A percentile compares a stretch with the other conserved stretches of the same genome.
Evolutionary conservation across 1,284 basidiomycete genomes (phyloP).

Genomic region (Irpex rosettiformis): DNA sequence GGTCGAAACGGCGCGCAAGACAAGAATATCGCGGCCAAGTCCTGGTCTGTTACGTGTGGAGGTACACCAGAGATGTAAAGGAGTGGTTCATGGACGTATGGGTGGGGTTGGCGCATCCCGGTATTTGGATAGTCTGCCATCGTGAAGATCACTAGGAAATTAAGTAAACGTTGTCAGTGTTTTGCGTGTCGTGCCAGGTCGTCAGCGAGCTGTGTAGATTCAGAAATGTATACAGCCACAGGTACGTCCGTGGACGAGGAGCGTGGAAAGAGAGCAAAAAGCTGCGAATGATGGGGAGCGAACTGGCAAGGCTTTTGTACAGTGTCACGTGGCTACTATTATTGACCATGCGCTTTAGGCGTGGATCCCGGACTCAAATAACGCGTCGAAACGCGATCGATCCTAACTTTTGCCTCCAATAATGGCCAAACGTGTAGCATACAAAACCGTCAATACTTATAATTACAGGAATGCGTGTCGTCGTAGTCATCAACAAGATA

Average conservation of each 20-base stretch:
- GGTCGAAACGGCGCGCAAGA: slow-evolving; percentile 77
- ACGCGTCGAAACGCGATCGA: slow-evolving; percentile 3
- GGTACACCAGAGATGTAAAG: slow-evolving; percentile 76
- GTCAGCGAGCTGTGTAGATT: neutral
- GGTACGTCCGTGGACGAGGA: slow-evolving; percentile 1
- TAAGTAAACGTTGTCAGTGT: slow-evolving; percentile 1
- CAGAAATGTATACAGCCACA: neutral
- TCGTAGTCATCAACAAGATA: neutral
- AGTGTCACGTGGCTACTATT: neutral
- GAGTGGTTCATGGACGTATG: slow-evolving; percentile 76
- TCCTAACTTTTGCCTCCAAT: neutral
- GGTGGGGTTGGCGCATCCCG: slow-evolving; percentile 42
- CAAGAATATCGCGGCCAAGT: slow-evolving; percentile 66
- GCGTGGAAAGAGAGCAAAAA: slow-evolving; percentile 2
- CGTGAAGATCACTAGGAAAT: slow-evolving; percentile 12
- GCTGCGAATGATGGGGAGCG: slow-evolving; percentile 2
- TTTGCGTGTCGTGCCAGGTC: neutral
- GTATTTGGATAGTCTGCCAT: slow-evolving; percentile 28
- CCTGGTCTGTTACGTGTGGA: slow-evolving; percentile 66
- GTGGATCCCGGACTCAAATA: neutral
- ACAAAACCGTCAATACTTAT: neutral
- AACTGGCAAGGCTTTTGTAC: neutral
- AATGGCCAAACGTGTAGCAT: neutral
- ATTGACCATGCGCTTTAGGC: neutral
- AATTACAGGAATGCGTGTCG: neutral